Conservation (phyloP, 1,284 basidiomycete species). For the Moesziomyces globuligerus region DNA sequence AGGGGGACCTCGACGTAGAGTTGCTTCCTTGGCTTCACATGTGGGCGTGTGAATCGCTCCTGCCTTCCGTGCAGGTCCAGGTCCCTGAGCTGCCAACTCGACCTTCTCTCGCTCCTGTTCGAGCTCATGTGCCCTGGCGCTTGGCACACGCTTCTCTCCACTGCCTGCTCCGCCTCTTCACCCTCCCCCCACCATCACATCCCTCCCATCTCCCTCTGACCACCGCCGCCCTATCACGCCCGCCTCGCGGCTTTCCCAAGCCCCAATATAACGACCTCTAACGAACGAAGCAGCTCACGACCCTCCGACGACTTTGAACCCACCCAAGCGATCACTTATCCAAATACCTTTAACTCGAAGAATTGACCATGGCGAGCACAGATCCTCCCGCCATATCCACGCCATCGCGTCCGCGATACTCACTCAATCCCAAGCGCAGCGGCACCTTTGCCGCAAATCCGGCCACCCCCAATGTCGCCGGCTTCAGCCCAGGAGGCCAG, state of each 20-base stretch:
- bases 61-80: background rate
- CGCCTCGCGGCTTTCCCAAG: background rate
- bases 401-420: slow-evolving; percentile 38
- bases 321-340: background rate
- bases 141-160: background rate
- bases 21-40: background rate
- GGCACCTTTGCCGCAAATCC: slow-evolving; percentile 16
- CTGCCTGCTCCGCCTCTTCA: background rate
- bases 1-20: background rate
- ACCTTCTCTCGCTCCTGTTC: slow-evolving; percentile 5
- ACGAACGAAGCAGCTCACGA: slow-evolving; percentile 8
- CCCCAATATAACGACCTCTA: slow-evolving; percentile 18
- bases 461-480: slow-evolving; percentile 35
- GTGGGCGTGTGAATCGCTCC: background rate
- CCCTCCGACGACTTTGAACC: slow-evolving; percentile 5
- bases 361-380: slow-evolving; percentile 19
- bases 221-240: slow-evolving; percentile 5
- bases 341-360: background rate
- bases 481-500: slow-evolving; percentile 58
- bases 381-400: slow-evolving; percentile 41
- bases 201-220: slow-evolving; percentile 1
- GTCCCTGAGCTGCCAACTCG: background rate
- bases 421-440: slow-evolving; percentile 24
- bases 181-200: background rate
- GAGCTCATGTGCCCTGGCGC: slow-evolving; percentile 2